phyloP scores from a whole-genome alignment of 441 rosid species.

The Raphanus hybrid region DNA sequence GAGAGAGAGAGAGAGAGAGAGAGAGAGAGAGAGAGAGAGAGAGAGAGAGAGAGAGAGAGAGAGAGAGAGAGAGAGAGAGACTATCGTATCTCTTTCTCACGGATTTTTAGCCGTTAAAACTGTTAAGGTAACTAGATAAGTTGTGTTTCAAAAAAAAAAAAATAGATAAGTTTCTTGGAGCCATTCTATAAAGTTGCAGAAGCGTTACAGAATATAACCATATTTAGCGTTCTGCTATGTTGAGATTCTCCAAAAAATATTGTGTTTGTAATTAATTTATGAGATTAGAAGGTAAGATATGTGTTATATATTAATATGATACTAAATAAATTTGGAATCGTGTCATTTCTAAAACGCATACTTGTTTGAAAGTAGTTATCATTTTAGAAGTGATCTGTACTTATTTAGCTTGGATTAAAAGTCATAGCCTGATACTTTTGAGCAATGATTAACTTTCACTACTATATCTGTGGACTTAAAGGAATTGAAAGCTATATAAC shows the following conservation, averaged over 20 bases:
- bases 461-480: constrained; percentile 1
- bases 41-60: neutral
- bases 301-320: no score
- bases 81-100: neutral
- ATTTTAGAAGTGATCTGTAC: neutral
- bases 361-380: neutral
- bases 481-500: constrained; percentile 11
- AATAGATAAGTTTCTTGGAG: neutral
- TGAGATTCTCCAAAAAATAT: neutral
- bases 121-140: neutral
- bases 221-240: constrained; percentile 2
- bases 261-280: neutral
- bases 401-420: constrained; percentile 8
- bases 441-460: neutral
- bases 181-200: constrained; percentile 4
- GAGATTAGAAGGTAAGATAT: neutral
- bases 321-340: constrained; percentile 10
- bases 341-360: constrained; percentile 2
- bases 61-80: neutral
- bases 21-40: neutral
- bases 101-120: neutral
- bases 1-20: no score
- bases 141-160: neutral
- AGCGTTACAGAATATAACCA: constrained; percentile 20
- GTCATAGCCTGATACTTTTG: neutral